Evolutionary conservation across 2,329 filamentous ascomycete species (phyloP), one percentile per base, ranked within the genome.

Genomic region (Sordariomycetes sp.): DNA sequence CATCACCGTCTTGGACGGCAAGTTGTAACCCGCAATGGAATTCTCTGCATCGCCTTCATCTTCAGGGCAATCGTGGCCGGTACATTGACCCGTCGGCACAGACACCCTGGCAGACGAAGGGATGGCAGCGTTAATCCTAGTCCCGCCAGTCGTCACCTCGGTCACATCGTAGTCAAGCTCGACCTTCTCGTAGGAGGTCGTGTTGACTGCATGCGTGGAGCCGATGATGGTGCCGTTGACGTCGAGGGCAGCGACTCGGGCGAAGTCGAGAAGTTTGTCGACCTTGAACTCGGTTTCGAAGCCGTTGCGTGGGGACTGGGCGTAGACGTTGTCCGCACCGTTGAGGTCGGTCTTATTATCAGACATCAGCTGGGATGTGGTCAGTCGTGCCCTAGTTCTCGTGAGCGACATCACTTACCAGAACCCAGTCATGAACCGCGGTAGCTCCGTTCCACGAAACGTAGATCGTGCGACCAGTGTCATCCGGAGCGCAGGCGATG

Each of bases 371-470:
- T 34, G 16, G 5, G 14, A 16, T 21, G n/a, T 5, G 17, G 30
- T 32, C 18, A 32, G 30, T 14, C 8, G 5, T 21, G n/a, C n/a
- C n/a, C 7, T 11, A 10, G 21, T 15, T 8, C 27, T 29, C 27
- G 6, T 9, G n/a, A 15, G 4, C 4, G 7, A 21, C 4, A 15
- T n/a, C n/a, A 46, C 49, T 44, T 39, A 53, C 50, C 33, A 53
- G 38, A 23, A 42, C 47, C 50, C 50, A 53, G 12, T 37, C 36
- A 15, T 38, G 40, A 21, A 53, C 40, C 29, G 50, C 48, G 3
- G 50, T 53, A 12, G 49, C 50, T 15, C 50, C 50, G 38, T 53
- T 53, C 50, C 50, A 53, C 18, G 48, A 50, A n/a, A 53, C 39
- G 30, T 44, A 50, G 5, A 51, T 4, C 42, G 45, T 6, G 44